Evolutionary conservation across 2,329 filamentous ascomycete species (phyloP).

Genomic region (Hymenoscyphus repandus): DNA sequence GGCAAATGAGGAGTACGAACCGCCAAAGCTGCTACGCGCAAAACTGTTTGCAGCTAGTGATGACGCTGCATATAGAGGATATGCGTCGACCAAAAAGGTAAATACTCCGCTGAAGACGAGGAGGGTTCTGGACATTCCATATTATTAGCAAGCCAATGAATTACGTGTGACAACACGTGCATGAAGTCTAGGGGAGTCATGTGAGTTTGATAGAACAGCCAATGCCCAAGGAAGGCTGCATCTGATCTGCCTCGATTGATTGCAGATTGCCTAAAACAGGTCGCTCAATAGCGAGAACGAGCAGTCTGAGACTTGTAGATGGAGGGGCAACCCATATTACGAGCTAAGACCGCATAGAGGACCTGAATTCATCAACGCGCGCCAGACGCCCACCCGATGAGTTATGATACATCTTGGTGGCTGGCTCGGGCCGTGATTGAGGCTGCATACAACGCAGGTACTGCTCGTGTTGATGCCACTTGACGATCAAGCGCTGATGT

Average conservation of each 20-base stretch:
- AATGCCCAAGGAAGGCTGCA: slow-evolving; percentile 5
- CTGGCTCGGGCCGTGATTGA: slow-evolving; percentile 1
- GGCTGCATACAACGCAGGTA: slow-evolving; percentile 19
- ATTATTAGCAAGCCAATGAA: slow-evolving; percentile 24
- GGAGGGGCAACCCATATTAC: no score
- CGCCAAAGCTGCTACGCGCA: slow-evolving; percentile 69
- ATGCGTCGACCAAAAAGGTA: slow-evolving; percentile 75
- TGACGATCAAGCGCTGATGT: slow-evolving; percentile 10
- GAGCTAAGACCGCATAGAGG: no score
- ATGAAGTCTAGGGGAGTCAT: slow-evolving; percentile 12
- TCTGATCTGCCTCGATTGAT: not conserved
- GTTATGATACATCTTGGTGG: no score
- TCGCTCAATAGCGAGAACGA: no score
- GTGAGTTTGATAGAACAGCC: slow-evolving; percentile 10
- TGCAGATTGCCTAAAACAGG: slow-evolving; percentile 4
- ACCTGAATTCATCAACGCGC: no score
- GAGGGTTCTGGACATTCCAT: slow-evolving; percentile 50
- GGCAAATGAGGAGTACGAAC: slow-evolving; percentile 16
- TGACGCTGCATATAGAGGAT: slow-evolving; percentile 68
- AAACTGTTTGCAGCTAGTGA: slow-evolving; percentile 83
- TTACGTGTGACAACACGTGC: slow-evolving; percentile 20
- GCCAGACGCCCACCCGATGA: no score
- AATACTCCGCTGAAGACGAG: slow-evolving; percentile 81
- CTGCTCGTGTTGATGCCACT: slow-evolving; percentile 16
- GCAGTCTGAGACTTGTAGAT: no score